Conservation (phyloP, 441 rosid species). For the Eutrema salsugineum region DNA sequence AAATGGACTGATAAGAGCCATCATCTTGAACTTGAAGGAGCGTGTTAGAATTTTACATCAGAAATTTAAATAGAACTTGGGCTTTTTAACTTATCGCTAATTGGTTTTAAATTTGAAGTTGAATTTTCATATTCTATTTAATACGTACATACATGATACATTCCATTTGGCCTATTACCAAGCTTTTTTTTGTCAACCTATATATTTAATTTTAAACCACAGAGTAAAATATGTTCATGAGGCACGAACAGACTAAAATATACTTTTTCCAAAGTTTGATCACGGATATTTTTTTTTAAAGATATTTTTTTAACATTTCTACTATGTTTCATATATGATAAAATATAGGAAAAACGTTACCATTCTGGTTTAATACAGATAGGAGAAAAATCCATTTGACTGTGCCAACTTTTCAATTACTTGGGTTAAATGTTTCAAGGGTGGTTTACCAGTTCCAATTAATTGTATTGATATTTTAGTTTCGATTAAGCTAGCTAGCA, state of each 20-base stretch:
- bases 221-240: background rate
- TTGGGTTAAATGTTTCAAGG: slow-evolving; percentile 11
- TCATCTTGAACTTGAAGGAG: too few relatives aligned
- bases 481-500: background rate
- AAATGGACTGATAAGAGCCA: too few relatives aligned
- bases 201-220: background rate
- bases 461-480: background rate
- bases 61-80: too few relatives aligned
- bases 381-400: background rate
- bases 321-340: background rate
- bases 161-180: too few relatives aligned
- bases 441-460: slow-evolving; percentile 17
- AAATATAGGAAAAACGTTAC: background rate
- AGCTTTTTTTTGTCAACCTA: too few relatives aligned
- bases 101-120: too few relatives aligned
- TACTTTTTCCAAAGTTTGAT: background rate
- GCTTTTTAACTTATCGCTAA: too few relatives aligned
- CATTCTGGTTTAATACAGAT: background rate
- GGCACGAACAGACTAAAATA: background rate
- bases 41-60: too few relatives aligned
- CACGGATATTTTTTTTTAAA: too few relatives aligned
- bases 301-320: background rate
- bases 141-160: too few relatives aligned
- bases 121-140: background rate
- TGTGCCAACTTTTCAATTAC: slow-evolving; percentile 12